A percentile compares a stretch with the other conserved stretches of the same genome.
phyloP scores from a whole-genome alignment of 805 yeast genomes.

The Candida fluviatilis region DNA sequence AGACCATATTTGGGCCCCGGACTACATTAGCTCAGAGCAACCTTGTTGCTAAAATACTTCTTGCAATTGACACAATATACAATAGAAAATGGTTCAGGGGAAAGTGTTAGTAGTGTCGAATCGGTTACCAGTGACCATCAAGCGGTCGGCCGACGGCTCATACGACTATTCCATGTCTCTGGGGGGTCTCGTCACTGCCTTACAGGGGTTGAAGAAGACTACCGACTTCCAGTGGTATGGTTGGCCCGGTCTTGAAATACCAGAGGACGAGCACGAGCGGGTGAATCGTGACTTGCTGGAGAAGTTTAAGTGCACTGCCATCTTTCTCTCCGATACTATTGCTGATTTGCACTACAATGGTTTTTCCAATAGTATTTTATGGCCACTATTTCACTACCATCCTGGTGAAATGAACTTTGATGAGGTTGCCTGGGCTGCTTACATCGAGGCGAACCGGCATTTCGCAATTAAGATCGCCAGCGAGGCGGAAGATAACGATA shows the following conservation, averaged over 20 bases:
- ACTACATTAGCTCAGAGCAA: too few species aligned
- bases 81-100: conserved; percentile 33
- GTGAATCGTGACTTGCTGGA: conserved; percentile 68
- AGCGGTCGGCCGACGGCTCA: conserved; percentile 53
- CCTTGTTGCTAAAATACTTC: too few species aligned
- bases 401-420: conserved; percentile 99
- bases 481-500: conserved; percentile 73
- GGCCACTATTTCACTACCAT: conserved; percentile 98
- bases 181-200: conserved; percentile 95
- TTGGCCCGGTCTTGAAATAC: conserved; percentile 89
- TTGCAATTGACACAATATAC: background rate
- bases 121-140: conserved; percentile 91
- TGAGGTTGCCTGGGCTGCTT: conserved; percentile 97
- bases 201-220: conserved; percentile 82
- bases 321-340: conserved; percentile 79
- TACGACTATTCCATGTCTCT: conserved; percentile 90
- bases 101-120: conserved; percentile 91
- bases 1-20: too few species aligned
- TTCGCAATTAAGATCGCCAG: conserved; percentile 74
- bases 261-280: conserved; percentile 63
- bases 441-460: conserved; percentile 82
- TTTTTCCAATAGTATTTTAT: conserved; percentile 85
- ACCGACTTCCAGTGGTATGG: conserved; percentile 95
- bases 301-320: conserved; percentile 86
- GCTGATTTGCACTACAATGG: conserved; percentile 98